Percentiles rank a stretch among this genome's conserved stretches.
These are phyloP conservation scores for Arthroderma uncinatum DNA, from an alignment of 2,329 filamentous ascomycete species.

Conservation along the genomic window DNA sequence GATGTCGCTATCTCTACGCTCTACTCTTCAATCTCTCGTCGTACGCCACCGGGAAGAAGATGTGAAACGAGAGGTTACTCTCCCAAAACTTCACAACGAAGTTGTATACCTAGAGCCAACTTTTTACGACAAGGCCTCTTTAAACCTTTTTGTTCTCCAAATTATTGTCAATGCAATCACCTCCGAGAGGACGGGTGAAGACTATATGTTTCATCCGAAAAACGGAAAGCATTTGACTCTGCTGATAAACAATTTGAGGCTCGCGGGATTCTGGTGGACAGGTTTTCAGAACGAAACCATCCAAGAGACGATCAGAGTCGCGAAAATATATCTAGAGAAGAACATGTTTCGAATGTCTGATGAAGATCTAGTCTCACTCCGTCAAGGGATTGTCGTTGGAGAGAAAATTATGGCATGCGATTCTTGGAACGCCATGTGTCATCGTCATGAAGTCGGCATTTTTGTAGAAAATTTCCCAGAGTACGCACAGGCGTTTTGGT, in stretches of 20 bases:
- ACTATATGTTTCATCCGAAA: constrained; percentile 78
- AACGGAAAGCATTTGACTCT: constrained; percentile 56
- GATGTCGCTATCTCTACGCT: constrained; percentile 43
- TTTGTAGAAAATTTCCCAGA: constrained; percentile 58
- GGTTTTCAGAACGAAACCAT: constrained; percentile 54
- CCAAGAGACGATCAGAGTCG: constrained; percentile 54
- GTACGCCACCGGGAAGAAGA: constrained; percentile 68
- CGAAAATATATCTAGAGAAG: constrained; percentile 55
- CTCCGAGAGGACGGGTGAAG: constrained; percentile 68
- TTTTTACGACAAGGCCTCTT: constrained; percentile 69
- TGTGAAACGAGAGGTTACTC: constrained; percentile 49
- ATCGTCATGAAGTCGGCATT: constrained; percentile 66
- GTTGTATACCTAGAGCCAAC: constrained; percentile 67
- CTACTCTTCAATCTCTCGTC: constrained; percentile 66
- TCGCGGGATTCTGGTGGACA: constrained; percentile 77
- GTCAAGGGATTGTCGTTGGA: constrained; percentile 55
- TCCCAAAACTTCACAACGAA: constrained; percentile 63
- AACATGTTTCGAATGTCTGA: constrained; percentile 47
- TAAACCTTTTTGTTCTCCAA: constrained; percentile 76
- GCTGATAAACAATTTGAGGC: constrained; percentile 66
- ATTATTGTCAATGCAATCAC: constrained; percentile 79
- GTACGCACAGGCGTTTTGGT: constrained; percentile 52
- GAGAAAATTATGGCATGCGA: constrained; percentile 47
- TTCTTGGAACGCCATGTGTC: constrained; percentile 56
- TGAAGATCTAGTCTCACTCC: constrained; percentile 52